These are phyloP conservation scores for Allium cepa DNA, from an alignment of 106 monocot species.

Conservation along the genomic window DNA sequence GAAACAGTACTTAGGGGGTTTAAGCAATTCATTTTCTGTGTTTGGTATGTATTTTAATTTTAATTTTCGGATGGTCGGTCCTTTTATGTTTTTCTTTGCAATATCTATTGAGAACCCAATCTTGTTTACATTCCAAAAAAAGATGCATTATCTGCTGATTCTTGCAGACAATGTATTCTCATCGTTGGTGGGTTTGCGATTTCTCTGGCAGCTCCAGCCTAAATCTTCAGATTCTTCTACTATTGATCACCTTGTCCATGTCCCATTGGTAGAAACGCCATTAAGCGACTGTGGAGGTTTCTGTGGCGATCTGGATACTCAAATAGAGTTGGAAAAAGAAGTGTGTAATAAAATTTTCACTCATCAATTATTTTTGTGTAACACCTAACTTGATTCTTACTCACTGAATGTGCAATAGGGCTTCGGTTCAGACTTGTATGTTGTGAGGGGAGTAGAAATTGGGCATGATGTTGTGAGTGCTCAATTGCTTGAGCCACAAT, in stretches of 20 bases:
- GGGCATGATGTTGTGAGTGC: conserved; percentile 85
- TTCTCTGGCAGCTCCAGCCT: conserved; percentile 70
- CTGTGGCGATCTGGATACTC: conserved; percentile 85
- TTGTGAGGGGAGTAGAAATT: conserved; percentile 86
- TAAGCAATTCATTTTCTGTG: too few relatives aligned
- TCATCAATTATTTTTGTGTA: background rate
- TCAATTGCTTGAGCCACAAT: conserved; percentile 52
- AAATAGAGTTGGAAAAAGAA: conserved; percentile 70
- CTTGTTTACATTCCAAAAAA: too few relatives aligned
- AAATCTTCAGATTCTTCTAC: conserved; percentile 30
- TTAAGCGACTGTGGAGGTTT: conserved; percentile 84
- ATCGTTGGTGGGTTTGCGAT: conserved; percentile 78
- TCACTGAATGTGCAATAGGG: conserved; percentile 37
- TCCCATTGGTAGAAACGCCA: conserved; percentile 90
- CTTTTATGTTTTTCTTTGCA: conserved; percentile 2
- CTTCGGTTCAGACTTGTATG: conserved; percentile 80
- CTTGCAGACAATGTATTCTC: conserved; percentile 90
- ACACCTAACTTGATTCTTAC: background rate
- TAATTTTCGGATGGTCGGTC: background rate
- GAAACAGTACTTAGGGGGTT: too few relatives aligned
- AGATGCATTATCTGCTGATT: background rate
- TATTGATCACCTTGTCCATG: conserved; percentile 65
- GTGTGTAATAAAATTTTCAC: conserved; percentile 28
- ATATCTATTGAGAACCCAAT: too few relatives aligned
- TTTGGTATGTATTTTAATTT: too few relatives aligned